A percentile compares a stretch with the other conserved stretches of the same genome.
Evolutionary conservation across 129 eudicot species (phyloP).

Genomic region (Pittosporum tobira): DNA sequence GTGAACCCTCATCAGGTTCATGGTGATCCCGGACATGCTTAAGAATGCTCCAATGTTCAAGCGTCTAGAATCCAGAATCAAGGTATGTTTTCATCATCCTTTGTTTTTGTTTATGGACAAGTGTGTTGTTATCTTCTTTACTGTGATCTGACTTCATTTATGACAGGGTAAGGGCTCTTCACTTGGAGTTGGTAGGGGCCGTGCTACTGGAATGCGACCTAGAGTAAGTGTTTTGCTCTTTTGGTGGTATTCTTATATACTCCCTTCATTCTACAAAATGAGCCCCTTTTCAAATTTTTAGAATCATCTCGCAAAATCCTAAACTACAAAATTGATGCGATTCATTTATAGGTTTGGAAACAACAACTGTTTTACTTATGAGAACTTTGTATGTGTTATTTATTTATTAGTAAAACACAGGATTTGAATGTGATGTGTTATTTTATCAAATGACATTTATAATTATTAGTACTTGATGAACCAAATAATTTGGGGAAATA

Average conservation of each 20-base stretch:
- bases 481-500: neutral
- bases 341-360: too few relatives aligned
- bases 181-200: slow-evolving; percentile 95
- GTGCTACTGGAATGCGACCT: slow-evolving; percentile 94
- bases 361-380: too few relatives aligned
- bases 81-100: slow-evolving; percentile 35
- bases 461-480: neutral
- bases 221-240: slow-evolving; percentile 45
- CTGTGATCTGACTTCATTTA: neutral
- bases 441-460: neutral
- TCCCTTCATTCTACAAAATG: too few relatives aligned
- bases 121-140: neutral
- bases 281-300: too few relatives aligned
- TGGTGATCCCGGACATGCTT: slow-evolving; percentile 97
- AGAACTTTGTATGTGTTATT: too few relatives aligned
- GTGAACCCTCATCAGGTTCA: slow-evolving; percentile 42
- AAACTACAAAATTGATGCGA: too few relatives aligned
- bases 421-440: neutral
- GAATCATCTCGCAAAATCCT: too few relatives aligned
- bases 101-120: neutral
- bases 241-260: neutral
- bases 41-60: slow-evolving; percentile 97
- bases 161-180: slow-evolving; percentile 85
- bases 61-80: slow-evolving; percentile 79
- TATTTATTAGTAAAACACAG: slow-evolving; percentile 3